Base-by-base conservation (phyloP, 208 protist genomes). In the Leishmania major region DNA sequence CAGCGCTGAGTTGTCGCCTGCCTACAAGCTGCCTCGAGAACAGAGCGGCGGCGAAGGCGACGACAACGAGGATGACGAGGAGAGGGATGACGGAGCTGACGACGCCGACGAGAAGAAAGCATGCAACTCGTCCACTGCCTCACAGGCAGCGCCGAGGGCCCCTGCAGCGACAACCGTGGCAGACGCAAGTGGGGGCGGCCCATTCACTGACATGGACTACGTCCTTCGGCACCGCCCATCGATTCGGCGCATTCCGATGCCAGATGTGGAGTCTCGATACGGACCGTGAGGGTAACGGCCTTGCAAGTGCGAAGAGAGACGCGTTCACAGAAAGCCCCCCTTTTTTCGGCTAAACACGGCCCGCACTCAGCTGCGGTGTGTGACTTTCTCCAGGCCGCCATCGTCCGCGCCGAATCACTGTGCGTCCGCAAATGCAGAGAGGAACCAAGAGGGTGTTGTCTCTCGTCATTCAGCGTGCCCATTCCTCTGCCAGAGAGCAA, bases 171-270 rank as follows among this genome's bases (percentile, higher is more conserved):
- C 31, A 31, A 17, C 10, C 57, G 2, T 59, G 25, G 13, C 22
- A 22, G 59, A 31, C n/a, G 73, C 3, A n/a, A 35, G 55, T 40
- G 72, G 73, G 40, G 17, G 45, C 35, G 37, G 10, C n/a, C 15
- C 35, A 35, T 75, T 77, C 45, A 59, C 51, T 37, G 81, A 88
- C 73, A 83, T 88, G 6, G 88, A 91, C 75, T 66, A 80, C 43
- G 45, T 88, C 31, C 82, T 90, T 60, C 75, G 82, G 40, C 72
- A 75, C 22, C 83, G 83, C 35, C 66, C 78, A 47, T 22, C 74
- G 19, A 95, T 95, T 77, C 77, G 69, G 22, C 91, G 83, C 66
- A 87, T 95, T 66, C 88, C 91, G 7, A 93, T 95, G 91, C 89
- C 91, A 19, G 86, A 88, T 62, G 67, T 89, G 8, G 91, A 95